Evolutionary conservation across 1,284 basidiomycete species (phyloP).

Genomic region (Trichosporon sp.): DNA sequence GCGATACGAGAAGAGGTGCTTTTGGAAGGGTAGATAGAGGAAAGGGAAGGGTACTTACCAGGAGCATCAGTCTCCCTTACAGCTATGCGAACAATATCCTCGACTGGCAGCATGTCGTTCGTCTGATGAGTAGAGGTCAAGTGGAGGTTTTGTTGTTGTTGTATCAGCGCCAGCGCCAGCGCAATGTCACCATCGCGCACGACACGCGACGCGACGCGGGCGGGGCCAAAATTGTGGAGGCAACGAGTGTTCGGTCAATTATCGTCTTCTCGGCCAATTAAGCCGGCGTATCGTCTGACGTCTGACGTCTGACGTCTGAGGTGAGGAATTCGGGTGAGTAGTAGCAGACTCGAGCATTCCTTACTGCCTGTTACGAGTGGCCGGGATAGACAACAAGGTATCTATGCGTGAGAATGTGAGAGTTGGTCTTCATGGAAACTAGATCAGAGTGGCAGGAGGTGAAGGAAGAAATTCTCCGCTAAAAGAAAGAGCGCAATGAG

Average conservation of each 20-base stretch:
- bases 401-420: too few species aligned
- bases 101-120: conserved; percentile 20
- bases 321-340: neutral
- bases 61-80: conserved; percentile 34
- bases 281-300: too few species aligned
- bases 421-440: too few species aligned
- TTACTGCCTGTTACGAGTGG: too few species aligned
- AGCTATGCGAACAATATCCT: conserved; percentile 36
- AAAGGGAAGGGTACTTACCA: conserved; percentile 6
- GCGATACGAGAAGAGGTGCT: neutral
- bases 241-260: neutral
- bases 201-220: neutral
- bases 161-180: neutral
- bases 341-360: too few species aligned
- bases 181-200: neutral
- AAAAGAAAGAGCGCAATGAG: too few species aligned
- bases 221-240: neutral
- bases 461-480: too few species aligned
- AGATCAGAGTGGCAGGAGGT: too few species aligned
- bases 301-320: neutral
- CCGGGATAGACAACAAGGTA: too few species aligned
- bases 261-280: neutral
- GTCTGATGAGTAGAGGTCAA: neutral
- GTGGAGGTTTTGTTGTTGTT: neutral
- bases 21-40: too few species aligned